Evolutionary conservation across 257 asterid species (phyloP).

Genomic region (Solanum virginianum): DNA sequence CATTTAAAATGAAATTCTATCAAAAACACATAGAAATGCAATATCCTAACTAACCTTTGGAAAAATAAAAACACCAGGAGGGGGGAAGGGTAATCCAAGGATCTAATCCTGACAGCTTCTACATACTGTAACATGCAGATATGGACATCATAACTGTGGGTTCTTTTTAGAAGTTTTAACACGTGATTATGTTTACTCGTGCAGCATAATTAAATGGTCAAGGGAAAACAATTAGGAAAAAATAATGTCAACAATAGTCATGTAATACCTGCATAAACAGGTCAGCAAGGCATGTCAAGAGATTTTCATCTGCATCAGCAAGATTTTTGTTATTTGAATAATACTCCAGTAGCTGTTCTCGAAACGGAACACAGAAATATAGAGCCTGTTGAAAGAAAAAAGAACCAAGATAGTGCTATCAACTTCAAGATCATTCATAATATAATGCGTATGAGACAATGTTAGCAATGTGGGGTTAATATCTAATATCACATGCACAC

Average conservation of each 20-base stretch:
- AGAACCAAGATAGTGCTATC: not conserved
- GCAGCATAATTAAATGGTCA: not conserved
- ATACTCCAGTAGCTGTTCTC: constrained; percentile 81
- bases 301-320: constrained; percentile 79
- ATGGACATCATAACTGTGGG: not conserved
- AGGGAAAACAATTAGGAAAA: not conserved
- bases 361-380: constrained; percentile 88
- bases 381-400: constrained; percentile 57
- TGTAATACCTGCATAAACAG: constrained; percentile 61
- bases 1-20: not conserved
- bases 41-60: not conserved
- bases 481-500: not conserved
- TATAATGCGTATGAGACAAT: not conserved
- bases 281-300: constrained; percentile 83
- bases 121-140: not conserved
- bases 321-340: constrained; percentile 58
- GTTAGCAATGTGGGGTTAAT: not conserved
- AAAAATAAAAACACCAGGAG: not conserved
- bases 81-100: not conserved
- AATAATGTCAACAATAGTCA: not conserved
- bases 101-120: not conserved
- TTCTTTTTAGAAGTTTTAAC: not conserved
- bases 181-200: not conserved
- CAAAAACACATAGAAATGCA: not conserved
- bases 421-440: not conserved